These are phyloP conservation scores for Metschnikowia lochheadii DNA, from an alignment of 805 yeast species.

Conservation along the genomic window DNA sequence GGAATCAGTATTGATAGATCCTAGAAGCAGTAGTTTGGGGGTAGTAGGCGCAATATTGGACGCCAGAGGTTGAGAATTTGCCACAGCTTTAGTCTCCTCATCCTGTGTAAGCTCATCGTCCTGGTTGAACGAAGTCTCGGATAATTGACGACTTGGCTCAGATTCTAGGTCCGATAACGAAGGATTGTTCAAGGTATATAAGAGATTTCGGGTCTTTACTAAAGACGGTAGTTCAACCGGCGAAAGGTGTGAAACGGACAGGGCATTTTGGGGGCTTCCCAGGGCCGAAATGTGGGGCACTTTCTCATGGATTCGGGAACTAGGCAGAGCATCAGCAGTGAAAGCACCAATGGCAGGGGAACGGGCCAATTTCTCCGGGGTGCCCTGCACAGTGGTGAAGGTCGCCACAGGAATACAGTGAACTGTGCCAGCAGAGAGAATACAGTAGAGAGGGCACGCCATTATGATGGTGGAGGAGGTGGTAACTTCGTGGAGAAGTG, in stretches of 20 bases:
- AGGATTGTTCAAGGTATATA: constrained; percentile 36
- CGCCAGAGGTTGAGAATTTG: neutral
- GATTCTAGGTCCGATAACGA: constrained; percentile 34
- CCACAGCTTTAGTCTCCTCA: neutral
- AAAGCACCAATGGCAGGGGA: constrained; percentile 9
- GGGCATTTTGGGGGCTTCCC: neutral
- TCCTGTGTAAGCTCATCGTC: constrained; percentile 10
- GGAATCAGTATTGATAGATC: neutral
- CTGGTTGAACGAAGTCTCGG: constrained; percentile 11
- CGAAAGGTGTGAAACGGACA: neutral
- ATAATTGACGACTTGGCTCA: constrained; percentile 11
- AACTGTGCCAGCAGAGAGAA: constrained; percentile 22
- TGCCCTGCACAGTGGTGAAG: constrained; percentile 9
- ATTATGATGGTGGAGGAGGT: constrained; percentile 5
- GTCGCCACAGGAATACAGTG: constrained; percentile 26
- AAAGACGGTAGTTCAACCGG: constrained; percentile 4
- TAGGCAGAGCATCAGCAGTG: neutral
- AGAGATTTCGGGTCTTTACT: constrained; percentile 24
- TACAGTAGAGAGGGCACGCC: constrained; percentile 24
- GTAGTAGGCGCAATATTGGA: neutral
- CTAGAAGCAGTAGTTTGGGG: neutral
- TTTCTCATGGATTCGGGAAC: neutral
- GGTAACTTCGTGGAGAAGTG: neutral
- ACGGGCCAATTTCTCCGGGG: constrained; percentile 12
- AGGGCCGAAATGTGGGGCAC: neutral